phyloP scores from a whole-genome alignment of 148 eudicot genomes.

The Vaccinium myrtillus region DNA sequence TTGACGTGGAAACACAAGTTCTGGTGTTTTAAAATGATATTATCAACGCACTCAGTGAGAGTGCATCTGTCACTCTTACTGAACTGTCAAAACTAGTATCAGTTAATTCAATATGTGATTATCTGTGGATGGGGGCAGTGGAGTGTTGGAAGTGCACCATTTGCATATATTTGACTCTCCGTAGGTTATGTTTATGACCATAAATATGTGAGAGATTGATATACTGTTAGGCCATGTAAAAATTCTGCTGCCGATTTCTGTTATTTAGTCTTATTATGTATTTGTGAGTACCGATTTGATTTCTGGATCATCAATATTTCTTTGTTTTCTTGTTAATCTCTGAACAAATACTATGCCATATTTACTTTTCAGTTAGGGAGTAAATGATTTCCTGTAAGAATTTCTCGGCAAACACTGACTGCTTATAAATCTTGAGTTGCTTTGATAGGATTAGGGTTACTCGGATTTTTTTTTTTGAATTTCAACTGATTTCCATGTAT shows the following conservation, averaged over 20 bases:
- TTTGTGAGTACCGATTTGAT: not conserved
- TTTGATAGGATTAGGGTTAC: not conserved
- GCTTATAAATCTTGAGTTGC: not conserved
- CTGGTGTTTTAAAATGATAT: not conserved
- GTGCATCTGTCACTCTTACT: not conserved
- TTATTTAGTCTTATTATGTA: not conserved
- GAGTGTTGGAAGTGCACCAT: slow-evolving; percentile 6
- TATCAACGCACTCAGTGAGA: not conserved
- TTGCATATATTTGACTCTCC: not conserved
- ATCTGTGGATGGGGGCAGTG: not conserved
- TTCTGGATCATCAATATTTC: not conserved
- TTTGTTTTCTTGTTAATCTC: not conserved
- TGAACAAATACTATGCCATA: not conserved
- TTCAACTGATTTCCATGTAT: not conserved
- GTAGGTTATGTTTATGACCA: not conserved
- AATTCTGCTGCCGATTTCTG: not conserved
- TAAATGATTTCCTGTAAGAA: not conserved
- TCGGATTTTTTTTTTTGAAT: not conserved
- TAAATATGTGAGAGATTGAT: not conserved
- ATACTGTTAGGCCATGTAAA: not conserved
- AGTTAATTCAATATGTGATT: not conserved
- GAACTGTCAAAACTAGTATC: not conserved
- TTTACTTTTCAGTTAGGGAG: not conserved
- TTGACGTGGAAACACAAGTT: not conserved
- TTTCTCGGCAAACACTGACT: slow-evolving; percentile 1